Conservation (phyloP, 2,329 filamentous ascomycete species). For the Conoideocrella luteorostrata region DNA sequence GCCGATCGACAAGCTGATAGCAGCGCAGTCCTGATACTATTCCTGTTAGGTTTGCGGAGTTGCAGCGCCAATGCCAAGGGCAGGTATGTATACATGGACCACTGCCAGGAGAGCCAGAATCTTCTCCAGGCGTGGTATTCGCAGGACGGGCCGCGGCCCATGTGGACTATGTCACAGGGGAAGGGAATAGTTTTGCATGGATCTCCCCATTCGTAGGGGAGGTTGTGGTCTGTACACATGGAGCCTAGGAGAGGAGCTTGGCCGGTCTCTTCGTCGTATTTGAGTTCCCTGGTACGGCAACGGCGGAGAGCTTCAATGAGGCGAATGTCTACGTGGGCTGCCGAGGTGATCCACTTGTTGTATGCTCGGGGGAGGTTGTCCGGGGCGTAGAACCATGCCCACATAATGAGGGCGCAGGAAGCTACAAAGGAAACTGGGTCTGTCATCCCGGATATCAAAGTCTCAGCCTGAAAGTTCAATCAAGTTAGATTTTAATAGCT, state of each 20-base stretch:
- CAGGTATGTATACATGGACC: slow-evolving; percentile 70
- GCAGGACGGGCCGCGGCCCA: slow-evolving; percentile 66
- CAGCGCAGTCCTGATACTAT: slow-evolving; percentile 46
- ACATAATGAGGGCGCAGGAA: slow-evolving; percentile 75
- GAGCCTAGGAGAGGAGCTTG: slow-evolving; percentile 59
- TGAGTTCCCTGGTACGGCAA: slow-evolving; percentile 54
- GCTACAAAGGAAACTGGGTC: slow-evolving; percentile 66
- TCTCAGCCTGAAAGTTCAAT: slow-evolving; percentile 20
- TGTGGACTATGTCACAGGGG: slow-evolving; percentile 79
- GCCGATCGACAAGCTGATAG: slow-evolving; percentile 63
- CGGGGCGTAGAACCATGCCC: slow-evolving; percentile 78
- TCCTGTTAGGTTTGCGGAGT: slow-evolving; percentile 39
- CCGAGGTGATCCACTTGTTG: slow-evolving; percentile 74
- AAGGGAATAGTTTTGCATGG: slow-evolving; percentile 63
- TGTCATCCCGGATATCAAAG: slow-evolving; percentile 31
- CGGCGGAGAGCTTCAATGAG: slow-evolving; percentile 68
- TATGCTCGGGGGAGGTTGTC: slow-evolving; percentile 65
- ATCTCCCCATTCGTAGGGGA: slow-evolving; percentile 67
- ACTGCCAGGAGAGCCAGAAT: slow-evolving; percentile 63
- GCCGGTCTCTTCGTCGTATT: slow-evolving; percentile 69
- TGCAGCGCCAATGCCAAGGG: slow-evolving; percentile 65
- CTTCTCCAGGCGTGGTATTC: slow-evolving; percentile 66
- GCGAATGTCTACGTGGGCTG: slow-evolving; percentile 67
- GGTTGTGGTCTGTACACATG: slow-evolving; percentile 66
- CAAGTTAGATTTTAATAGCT: background rate